Evolutionary conservation across 345 rosid species (phyloP).

Genomic region (Hibiscus trionum): DNA sequence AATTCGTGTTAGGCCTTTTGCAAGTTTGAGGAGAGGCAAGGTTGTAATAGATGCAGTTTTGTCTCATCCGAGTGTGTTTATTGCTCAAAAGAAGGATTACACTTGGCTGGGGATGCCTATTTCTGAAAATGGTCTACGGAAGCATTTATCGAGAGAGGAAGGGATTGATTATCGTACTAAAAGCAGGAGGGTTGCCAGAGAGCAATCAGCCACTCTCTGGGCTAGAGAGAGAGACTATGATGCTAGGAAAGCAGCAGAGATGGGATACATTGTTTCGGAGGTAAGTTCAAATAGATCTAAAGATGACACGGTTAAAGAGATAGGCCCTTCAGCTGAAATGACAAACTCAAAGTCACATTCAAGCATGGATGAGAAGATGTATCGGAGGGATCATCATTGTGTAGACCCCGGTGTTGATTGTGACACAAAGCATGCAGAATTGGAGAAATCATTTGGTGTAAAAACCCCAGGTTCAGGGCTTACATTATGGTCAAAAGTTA

Average conservation of each 20-base stretch:
- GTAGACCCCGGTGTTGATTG: conserved; percentile 74
- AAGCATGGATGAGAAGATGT: conserved; percentile 70
- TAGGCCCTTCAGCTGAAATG: conserved; percentile 28
- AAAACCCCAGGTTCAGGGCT: conserved; percentile 69
- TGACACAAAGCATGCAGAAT: conserved; percentile 75
- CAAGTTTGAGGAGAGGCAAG: conserved; percentile 83
- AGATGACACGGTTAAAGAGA: conserved; percentile 35
- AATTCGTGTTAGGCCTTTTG: conserved; percentile 70
- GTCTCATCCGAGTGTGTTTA: conserved; percentile 56
- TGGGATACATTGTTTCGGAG: conserved; percentile 59
- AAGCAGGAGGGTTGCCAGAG: conserved; percentile 66
- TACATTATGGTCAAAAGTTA: conserved; percentile 55
- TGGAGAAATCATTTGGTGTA: conserved; percentile 88
- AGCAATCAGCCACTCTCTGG: conserved; percentile 59
- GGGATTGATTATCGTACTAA: conserved; percentile 92
- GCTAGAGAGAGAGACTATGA: conserved; percentile 52
- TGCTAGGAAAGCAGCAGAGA: conserved; percentile 74
- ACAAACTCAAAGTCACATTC: conserved; percentile 38
- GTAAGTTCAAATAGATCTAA: conserved; percentile 28
- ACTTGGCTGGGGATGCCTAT: conserved; percentile 87
- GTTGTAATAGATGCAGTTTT: conserved; percentile 82
- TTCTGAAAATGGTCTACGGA: conserved; percentile 46
- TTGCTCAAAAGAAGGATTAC: conserved; percentile 83
- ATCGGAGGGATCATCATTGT: conserved; percentile 70
- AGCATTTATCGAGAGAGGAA: conserved; percentile 70